Evolutionary conservation across 179 eudicot genomes (phyloP).

Genomic region (Spinacia oleracea): DNA sequence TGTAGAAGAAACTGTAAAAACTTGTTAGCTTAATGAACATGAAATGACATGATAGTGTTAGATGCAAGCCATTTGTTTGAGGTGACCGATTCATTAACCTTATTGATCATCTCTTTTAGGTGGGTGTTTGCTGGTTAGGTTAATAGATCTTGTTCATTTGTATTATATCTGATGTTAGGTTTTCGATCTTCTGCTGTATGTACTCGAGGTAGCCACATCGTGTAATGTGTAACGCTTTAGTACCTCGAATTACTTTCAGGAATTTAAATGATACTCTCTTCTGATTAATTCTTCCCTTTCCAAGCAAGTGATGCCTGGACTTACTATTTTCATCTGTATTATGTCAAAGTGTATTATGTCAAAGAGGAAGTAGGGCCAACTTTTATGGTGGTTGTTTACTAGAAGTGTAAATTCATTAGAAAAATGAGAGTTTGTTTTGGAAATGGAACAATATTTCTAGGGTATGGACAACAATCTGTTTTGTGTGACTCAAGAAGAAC

Average conservation of each 20-base stretch:
- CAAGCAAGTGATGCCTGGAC: background rate
- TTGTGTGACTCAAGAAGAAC: too few species aligned
- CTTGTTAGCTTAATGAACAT: constrained; percentile 13
- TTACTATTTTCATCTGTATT: background rate
- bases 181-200: constrained; percentile 6
- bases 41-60: background rate
- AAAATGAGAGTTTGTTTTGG: too few species aligned
- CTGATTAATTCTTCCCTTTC: background rate
- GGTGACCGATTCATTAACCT: background rate
- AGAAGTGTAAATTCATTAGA: too few species aligned
- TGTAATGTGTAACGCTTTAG: background rate
- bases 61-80: constrained; percentile 8
- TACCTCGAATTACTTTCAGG: background rate
- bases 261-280: background rate
- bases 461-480: too few species aligned
- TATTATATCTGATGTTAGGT: background rate
- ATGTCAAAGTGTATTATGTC: background rate
- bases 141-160: constrained; percentile 4
- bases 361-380: background rate
- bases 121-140: background rate
- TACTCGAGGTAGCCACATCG: background rate
- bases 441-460: too few species aligned
- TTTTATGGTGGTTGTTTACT: background rate
- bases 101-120: background rate
- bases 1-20: background rate